Percentiles rank a stretch among this genome's conserved stretches.
phyloP scores from a whole-genome alignment of 176 grass and related monocot genomes.

The Miscanthus lutarioriparius region DNA sequence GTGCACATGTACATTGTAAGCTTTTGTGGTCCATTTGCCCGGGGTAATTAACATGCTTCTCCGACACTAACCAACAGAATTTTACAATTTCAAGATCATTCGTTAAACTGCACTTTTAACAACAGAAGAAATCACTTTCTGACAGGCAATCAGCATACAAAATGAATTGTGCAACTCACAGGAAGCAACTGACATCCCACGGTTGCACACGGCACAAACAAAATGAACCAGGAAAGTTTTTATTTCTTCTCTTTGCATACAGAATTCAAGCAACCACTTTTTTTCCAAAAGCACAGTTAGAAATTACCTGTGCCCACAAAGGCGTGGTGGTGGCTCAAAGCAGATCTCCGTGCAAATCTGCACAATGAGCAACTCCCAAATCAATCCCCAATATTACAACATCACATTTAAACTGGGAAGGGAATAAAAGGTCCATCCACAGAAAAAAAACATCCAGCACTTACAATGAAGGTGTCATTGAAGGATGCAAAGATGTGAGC shows the following conservation, averaged over 20 bases:
- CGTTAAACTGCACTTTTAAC: neutral
- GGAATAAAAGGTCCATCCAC: neutral
- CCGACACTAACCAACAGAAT: neutral
- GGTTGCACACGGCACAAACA: neutral
- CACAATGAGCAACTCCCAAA: neutral
- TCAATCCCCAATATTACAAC: conserved; percentile 17
- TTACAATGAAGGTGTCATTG: conserved; percentile 87
- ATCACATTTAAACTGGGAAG: neutral
- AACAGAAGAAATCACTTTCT: neutral
- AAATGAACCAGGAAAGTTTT: neutral
- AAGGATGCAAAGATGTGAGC: conserved; percentile 85
- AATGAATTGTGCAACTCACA: neutral
- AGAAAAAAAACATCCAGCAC: neutral
- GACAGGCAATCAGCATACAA: neutral
- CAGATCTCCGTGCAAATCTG: conserved; percentile 96
- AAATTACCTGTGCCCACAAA: conserved; percentile 32
- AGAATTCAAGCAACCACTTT: neutral
- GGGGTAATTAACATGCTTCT: neutral
- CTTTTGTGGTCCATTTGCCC: neutral
- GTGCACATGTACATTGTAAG: neutral
- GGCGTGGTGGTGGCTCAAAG: conserved; percentile 43
- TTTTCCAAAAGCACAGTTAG: neutral
- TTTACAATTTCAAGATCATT: no score
- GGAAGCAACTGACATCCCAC: neutral
- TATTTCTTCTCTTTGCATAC: neutral